Percentiles rank a stretch among this genome's conserved stretches.
phyloP scores from a whole-genome alignment of 192 early-diverging fungal species.

The Coemansia asiatica region DNA sequence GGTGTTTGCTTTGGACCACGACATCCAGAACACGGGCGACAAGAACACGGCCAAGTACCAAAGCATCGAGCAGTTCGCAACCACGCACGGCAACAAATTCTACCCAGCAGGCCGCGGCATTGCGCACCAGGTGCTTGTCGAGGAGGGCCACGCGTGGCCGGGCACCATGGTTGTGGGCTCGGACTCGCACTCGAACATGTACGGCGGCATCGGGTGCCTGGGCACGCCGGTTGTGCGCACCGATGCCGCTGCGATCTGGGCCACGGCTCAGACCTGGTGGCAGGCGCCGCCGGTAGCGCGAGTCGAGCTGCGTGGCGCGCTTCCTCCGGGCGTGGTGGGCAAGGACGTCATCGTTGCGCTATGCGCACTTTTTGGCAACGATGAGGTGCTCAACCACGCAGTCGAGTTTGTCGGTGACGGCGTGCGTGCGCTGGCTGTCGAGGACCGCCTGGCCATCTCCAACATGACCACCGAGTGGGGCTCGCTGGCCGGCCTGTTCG shows the following conservation, averaged over 20 bases:
- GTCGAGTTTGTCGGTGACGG: constrained; percentile 89
- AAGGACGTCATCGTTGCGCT: constrained; percentile 97
- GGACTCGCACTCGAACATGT: constrained; percentile 99
- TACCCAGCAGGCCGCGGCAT: constrained; percentile 97
- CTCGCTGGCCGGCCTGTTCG: constrained; percentile 94
- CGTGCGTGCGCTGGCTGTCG: constrained; percentile 66
- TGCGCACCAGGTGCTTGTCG: constrained; percentile 96
- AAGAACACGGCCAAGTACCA: constrained; percentile 90
- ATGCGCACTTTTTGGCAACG: constrained; percentile 88
- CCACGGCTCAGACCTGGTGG: constrained; percentile 98
- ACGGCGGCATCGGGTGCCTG: constrained; percentile 92
- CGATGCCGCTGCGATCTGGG: constrained; percentile 98
- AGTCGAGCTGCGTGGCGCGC: constrained; percentile 78
- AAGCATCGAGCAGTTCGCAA: constrained; percentile 82
- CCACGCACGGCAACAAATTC: constrained; percentile 78
- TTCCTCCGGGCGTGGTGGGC: constrained; percentile 85
- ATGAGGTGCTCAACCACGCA: constrained; percentile 95
- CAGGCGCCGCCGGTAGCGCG: constrained; percentile 93
- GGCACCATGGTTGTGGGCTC: constrained; percentile 92
- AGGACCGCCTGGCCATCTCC: constrained; percentile 92
- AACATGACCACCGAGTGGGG: constrained; percentile 99
- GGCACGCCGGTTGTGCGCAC: constrained; percentile 98
- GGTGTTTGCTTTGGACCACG: constrained; percentile 97
- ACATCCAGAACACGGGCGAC: constrained; percentile 94
- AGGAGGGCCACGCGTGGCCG: constrained; percentile 96